A percentile compares a stretch with the other conserved stretches of the same genome.
These are phyloP conservation scores for Boletus rubroflammeus DNA, from an alignment of 768 basidiomycete genomes.

Conservation along the genomic window DNA sequence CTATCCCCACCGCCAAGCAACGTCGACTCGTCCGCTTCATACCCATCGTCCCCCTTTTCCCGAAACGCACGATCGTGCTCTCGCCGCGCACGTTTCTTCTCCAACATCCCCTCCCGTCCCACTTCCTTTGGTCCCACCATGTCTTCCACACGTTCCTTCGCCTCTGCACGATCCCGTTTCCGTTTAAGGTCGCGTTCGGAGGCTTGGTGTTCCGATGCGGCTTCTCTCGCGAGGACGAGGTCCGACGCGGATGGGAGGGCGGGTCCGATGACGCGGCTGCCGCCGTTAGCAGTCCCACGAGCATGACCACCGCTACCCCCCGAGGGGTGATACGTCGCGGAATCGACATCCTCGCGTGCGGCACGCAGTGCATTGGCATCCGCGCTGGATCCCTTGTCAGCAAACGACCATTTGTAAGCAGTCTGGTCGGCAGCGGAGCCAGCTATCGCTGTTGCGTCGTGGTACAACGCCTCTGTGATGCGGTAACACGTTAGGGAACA, in stretches of 20 bases:
- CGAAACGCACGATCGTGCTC: constrained; percentile 69
- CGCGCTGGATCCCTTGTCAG: constrained; percentile 55
- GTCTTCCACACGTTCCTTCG: constrained; percentile 70
- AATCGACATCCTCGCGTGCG: constrained; percentile 58
- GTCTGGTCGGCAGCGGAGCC: constrained; percentile 67
- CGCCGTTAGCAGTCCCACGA: not conserved
- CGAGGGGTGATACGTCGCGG: constrained; percentile 36
- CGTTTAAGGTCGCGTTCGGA: constrained; percentile 52
- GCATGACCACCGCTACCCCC: not conserved
- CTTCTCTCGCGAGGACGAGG: not conserved
- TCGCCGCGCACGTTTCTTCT: constrained; percentile 73
- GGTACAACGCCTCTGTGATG: constrained; percentile 53
- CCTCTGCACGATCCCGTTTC: constrained; percentile 63
- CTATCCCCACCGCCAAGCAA: constrained; percentile 82
- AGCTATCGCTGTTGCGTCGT: constrained; percentile 53
- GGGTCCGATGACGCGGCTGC: constrained; percentile 55
- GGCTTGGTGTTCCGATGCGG: not conserved
- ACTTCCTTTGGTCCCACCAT: constrained; percentile 75
- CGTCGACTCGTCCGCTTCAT: constrained; percentile 75
- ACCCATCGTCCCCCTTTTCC: constrained; percentile 69
- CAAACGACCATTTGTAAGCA: constrained; percentile 86
- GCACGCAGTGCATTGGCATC: constrained; percentile 57
- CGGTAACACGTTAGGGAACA: not conserved
- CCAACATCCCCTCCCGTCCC: constrained; percentile 80
- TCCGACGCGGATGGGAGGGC: constrained; percentile 44